Base-by-base conservation (phyloP, 1,284 basidiomycete species). In the Chiua sp. region DNA sequence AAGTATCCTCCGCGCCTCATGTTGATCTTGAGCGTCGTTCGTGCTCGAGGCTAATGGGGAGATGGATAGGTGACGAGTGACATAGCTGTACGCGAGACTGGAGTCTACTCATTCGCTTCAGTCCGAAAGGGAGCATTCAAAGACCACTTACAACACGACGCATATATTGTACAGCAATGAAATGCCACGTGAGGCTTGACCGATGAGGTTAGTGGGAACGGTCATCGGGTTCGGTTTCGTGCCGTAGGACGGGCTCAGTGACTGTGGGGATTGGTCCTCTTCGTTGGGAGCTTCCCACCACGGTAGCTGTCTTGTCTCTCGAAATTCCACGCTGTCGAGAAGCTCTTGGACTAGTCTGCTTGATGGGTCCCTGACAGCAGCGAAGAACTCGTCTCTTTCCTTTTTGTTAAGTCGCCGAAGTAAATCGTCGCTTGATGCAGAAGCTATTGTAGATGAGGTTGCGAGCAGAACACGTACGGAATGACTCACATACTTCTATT, bases 61-160 rank as follows among this genome's bases (percentile, higher is more conserved):
- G 11, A 78, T 71, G 12, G 82, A 81, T 39, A 92, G 73, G 65
- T 81, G 80, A 11, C 91, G 86, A 30, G 85, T 85, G 20, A 78
- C 75, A 65, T 87, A 91, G 3, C 84, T 78, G 67, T 93, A 93
- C 16, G 85, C 82, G 52, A 91, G 77, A 57, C 90, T 92, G 57
- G 33, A 53, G 28, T 47, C 48, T 28, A 20, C 55, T 55, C 35
- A 7, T 53, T 42, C 57, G 32, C 22, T 37, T 59, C 44, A 59
- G 59, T 28, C 39, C n/a, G 23, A 42, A n/a, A 49, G 16, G 2
- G 33, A 22, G 20, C 18, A 44, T 52, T 44, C 23, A 56, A 55
- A 16, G 15, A 15, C 32, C 6, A 78, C 89, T 58, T 70, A 92
- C 91, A 83, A 79, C n/a, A 91, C 72, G 3, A 85, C 83, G 47